phyloP scores from a whole-genome alignment of 1,139 yeast species.

The Debaryomycetaceae sp. region DNA sequence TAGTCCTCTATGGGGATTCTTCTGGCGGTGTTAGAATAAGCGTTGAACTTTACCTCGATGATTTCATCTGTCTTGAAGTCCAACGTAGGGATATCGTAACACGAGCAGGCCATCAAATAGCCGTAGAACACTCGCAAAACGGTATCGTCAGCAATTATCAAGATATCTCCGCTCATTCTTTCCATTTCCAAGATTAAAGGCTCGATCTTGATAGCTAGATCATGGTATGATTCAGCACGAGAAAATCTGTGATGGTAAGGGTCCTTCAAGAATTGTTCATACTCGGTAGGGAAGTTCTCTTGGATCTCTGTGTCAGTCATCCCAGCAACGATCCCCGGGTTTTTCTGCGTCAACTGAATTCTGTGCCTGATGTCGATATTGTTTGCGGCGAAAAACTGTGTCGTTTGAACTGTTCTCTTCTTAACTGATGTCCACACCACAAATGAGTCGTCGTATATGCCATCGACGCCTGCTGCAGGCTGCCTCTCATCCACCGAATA shows the following conservation, averaged over 20 bases:
- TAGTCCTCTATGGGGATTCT: constrained; percentile 33
- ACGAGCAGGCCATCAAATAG: constrained; percentile 87
- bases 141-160: constrained; percentile 91
- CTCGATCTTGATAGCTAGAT: constrained; percentile 89
- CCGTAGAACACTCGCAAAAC: constrained; percentile 88
- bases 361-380: constrained; percentile 67
- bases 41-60: constrained; percentile 83
- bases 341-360: constrained; percentile 79
- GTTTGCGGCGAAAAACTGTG: constrained; percentile 57
- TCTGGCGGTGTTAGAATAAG: constrained; percentile 74
- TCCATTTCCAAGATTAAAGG: constrained; percentile 92
- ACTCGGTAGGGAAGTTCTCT: constrained; percentile 64
- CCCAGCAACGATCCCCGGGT: constrained; percentile 86
- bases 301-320: constrained; percentile 59
- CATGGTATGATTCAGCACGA: constrained; percentile 93
- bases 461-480: constrained; percentile 49
- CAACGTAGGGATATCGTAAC: constrained; percentile 77
- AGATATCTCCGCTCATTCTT: constrained; percentile 80
- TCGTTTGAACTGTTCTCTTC: constrained; percentile 77
- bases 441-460: constrained; percentile 47
- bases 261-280: constrained; percentile 59
- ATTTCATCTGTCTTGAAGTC: constrained; percentile 78
- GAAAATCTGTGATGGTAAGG: constrained; percentile 94
- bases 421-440: constrained; percentile 94
- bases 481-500: constrained; percentile 30